These are phyloP conservation scores for Neofusicoccum laricinum DNA, from an alignment of 2,329 filamentous ascomycete genomes.

Conservation along the genomic window DNA sequence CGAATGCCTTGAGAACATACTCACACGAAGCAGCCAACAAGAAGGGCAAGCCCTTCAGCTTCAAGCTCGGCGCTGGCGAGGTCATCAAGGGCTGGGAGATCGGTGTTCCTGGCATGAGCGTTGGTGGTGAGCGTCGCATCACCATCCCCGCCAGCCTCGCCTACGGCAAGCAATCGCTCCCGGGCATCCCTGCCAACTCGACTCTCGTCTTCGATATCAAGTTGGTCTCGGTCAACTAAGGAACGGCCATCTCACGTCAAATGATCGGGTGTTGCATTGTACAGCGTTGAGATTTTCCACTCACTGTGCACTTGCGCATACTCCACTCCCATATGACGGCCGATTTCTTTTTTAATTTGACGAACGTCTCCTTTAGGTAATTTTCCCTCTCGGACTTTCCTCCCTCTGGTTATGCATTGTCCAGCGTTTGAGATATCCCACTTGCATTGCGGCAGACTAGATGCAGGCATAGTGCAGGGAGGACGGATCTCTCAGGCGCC, in stretches of 20 bases:
- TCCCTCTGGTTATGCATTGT: slow-evolving; percentile 22
- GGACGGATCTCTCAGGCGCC: slow-evolving; percentile 38
- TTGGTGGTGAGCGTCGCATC: slow-evolving; percentile 89
- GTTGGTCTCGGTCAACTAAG: slow-evolving; percentile 47
- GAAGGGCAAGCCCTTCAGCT: slow-evolving; percentile 95
- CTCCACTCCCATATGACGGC: slow-evolving; percentile 21
- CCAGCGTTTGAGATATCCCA: slow-evolving; percentile 42
- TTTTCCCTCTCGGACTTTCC: background rate
- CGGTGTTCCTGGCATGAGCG: slow-evolving; percentile 85
- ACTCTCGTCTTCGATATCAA: slow-evolving; percentile 81
- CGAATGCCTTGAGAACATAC: slow-evolving; percentile 7
- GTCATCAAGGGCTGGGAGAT: slow-evolving; percentile 99
- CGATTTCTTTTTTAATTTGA: slow-evolving; percentile 20
- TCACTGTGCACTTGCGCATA: slow-evolving; percentile 27
- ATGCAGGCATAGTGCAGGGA: slow-evolving; percentile 30
- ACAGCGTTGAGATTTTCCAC: slow-evolving; percentile 26
- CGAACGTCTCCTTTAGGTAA: slow-evolving; percentile 19
- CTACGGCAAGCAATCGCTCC: slow-evolving; percentile 80
- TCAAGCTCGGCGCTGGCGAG: slow-evolving; percentile 90
- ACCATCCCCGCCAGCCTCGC: slow-evolving; percentile 83
- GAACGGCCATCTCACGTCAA: slow-evolving; percentile 19
- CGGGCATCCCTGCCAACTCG: slow-evolving; percentile 89
- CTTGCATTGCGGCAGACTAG: slow-evolving; percentile 31
- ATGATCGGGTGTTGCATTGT: slow-evolving; percentile 26
- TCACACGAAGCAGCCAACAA: slow-evolving; percentile 73